phyloP scores from a whole-genome alignment of 345 rosid species.

The Ceriops tagal region DNA sequence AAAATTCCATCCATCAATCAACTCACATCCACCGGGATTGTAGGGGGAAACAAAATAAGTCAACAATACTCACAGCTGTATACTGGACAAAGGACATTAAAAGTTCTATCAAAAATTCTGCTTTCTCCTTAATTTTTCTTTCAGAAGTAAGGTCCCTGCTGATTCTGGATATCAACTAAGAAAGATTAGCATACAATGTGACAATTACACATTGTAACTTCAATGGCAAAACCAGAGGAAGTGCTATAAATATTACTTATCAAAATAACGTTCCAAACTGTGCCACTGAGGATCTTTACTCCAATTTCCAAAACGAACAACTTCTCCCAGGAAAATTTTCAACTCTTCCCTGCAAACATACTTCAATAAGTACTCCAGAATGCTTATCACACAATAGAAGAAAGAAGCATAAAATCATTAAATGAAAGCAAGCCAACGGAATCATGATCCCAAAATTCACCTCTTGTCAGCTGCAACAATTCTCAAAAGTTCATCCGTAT shows the following conservation, averaged over 20 bases:
- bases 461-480: conserved; percentile 91
- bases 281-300: conserved; percentile 99
- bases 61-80: conserved; percentile 70
- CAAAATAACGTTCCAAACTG: conserved; percentile 89
- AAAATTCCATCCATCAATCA: neutral
- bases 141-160: conserved; percentile 46
- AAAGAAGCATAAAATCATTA: neutral
- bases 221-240: conserved; percentile 9
- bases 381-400: neutral
- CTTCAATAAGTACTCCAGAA: neutral
- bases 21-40: neutral
- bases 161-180: conserved; percentile 45
- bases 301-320: conserved; percentile 95
- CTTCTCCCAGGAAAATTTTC: conserved; percentile 83
- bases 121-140: conserved; percentile 70
- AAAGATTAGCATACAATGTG: neutral
- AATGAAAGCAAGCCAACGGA: neutral
- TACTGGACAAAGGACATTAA: conserved; percentile 69
- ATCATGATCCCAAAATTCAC: conserved; percentile 28
- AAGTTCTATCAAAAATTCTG: conserved; percentile 60
- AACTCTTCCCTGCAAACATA: conserved; percentile 68
- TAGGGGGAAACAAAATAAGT: neutral
- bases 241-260: conserved; percentile 53
- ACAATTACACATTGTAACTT: neutral
- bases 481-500: conserved; percentile 67